Evolutionary conservation across 192 early-diverging fungal genomes (phyloP).

Genomic region (Podila clonocystis): DNA sequence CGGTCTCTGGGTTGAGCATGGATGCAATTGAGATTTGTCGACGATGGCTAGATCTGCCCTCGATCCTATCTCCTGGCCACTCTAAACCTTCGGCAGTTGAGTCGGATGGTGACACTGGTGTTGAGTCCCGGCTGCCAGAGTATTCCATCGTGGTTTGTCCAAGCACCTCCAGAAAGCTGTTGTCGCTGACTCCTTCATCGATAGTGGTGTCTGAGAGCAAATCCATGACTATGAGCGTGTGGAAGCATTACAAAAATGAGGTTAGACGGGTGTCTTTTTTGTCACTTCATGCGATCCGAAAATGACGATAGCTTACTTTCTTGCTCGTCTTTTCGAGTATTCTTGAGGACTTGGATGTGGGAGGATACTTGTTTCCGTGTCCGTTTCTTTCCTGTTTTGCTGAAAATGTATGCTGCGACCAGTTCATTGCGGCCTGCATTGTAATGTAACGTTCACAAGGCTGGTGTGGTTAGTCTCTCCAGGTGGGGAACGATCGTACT

Average conservation of each 20-base stretch:
- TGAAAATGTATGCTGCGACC: constrained; percentile 77
- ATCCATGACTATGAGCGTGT: constrained; percentile 29
- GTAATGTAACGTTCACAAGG: neutral
- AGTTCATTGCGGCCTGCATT: constrained; percentile 72
- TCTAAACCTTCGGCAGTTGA: neutral
- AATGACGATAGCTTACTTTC: constrained; percentile 41
- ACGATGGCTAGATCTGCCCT: constrained; percentile 25
- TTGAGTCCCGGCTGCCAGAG: constrained; percentile 15
- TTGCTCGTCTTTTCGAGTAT: constrained; percentile 69
- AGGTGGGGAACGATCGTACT: neutral
- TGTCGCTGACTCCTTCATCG: constrained; percentile 28
- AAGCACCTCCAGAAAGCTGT: constrained; percentile 28
- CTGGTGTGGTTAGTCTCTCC: neutral
- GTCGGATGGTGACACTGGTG: constrained; percentile 30
- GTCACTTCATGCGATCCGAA: too few relatives aligned
- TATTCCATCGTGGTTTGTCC: constrained; percentile 24
- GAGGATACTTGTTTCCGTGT: constrained; percentile 83
- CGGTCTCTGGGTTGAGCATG: constrained; percentile 33
- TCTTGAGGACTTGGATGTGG: constrained; percentile 81
- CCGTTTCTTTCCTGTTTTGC: constrained; percentile 70
- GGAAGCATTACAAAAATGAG: neutral
- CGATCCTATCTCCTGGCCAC: neutral
- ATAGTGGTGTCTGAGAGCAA: constrained; percentile 32
- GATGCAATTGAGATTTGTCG: constrained; percentile 43
- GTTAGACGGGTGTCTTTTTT: too few relatives aligned